phyloP scores from a whole-genome alignment of 306 rosid genomes.

The Vicia faba region DNA sequence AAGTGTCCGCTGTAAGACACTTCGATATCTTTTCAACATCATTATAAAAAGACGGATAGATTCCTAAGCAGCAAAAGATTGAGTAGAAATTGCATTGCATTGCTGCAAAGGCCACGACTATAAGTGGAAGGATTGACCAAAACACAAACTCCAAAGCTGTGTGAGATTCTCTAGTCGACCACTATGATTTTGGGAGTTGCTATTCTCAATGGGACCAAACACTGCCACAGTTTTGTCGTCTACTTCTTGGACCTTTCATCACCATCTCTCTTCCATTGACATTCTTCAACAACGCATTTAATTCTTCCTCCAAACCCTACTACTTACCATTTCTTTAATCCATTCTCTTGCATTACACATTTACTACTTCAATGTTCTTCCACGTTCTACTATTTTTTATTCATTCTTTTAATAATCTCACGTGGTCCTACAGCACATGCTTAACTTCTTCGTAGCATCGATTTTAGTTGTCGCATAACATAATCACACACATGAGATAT shows the following conservation, averaged over 20 bases:
- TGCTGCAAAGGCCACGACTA: conserved; percentile 17
- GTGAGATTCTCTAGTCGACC: conserved; percentile 44
- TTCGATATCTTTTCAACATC: too few relatives aligned
- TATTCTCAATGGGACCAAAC: conserved; percentile 1
- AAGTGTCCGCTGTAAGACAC: too few relatives aligned
- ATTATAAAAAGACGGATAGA: too few relatives aligned
- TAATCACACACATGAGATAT: background rate
- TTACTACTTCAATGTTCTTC: conserved; percentile 8
- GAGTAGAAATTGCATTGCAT: background rate
- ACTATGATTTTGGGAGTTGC: conserved; percentile 38
- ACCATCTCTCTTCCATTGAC: conserved; percentile 34
- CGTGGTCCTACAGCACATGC: conserved; percentile 4
- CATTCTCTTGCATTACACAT: background rate
- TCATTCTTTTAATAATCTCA: background rate
- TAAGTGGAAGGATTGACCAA: conserved; percentile 34
- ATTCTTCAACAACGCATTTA: conserved; percentile 26
- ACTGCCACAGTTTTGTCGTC: conserved; percentile 30
- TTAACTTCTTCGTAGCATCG: background rate
- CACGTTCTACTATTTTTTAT: conserved; percentile 4
- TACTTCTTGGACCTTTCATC: conserved; percentile 35
- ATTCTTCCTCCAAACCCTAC: conserved; percentile 1
- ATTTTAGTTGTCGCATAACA: background rate
- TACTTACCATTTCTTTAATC: background rate
- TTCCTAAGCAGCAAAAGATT: too few relatives aligned
- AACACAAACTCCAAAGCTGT: conserved; percentile 28